Evolutionary conservation across 1,284 basidiomycete species (phyloP).

Genomic region (Amylostereum areolatum): DNA sequence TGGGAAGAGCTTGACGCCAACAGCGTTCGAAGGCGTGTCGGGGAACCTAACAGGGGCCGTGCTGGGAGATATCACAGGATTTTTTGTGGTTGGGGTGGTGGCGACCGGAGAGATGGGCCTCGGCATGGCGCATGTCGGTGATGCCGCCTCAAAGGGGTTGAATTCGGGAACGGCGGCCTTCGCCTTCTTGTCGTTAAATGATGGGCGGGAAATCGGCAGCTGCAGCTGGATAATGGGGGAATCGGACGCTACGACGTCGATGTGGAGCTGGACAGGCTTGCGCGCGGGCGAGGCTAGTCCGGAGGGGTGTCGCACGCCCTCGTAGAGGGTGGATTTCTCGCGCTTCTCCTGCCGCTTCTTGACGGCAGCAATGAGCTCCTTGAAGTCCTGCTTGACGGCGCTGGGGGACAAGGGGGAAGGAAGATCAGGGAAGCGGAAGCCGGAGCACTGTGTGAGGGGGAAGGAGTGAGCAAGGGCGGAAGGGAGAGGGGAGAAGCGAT

Average conservation of each 20-base stretch:
- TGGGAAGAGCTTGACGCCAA: too few species aligned
- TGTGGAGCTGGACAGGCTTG: not conserved
- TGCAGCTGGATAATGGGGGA: too few species aligned
- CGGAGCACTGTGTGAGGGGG: conserved; percentile 1
- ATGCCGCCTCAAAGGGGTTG: too few species aligned
- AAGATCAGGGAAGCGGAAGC: conserved; percentile 6
- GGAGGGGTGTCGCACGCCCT: conserved; percentile 1
- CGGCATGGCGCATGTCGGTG: too few species aligned
- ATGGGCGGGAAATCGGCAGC: too few species aligned
- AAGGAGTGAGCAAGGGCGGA: not conserved
- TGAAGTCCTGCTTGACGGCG: conserved; percentile 9
- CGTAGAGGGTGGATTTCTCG: not conserved
- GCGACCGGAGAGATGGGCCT: too few species aligned
- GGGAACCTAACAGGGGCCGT: too few species aligned
- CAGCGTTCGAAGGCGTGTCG: too few species aligned
- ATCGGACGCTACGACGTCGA: not conserved
- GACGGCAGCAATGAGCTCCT: conserved; percentile 7
- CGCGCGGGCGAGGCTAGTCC: not conserved
- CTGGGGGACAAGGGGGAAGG: conserved; percentile 7
- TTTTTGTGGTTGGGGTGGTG: too few species aligned
- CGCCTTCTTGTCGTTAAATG: too few species aligned
- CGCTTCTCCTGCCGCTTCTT: not conserved
- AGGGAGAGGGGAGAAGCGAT: not conserved
- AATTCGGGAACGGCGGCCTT: too few species aligned
- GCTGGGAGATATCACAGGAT: too few species aligned